Evolutionary conservation across 192 early-diverging fungal species (phyloP).

Genomic region (Coemansia sp.): DNA sequence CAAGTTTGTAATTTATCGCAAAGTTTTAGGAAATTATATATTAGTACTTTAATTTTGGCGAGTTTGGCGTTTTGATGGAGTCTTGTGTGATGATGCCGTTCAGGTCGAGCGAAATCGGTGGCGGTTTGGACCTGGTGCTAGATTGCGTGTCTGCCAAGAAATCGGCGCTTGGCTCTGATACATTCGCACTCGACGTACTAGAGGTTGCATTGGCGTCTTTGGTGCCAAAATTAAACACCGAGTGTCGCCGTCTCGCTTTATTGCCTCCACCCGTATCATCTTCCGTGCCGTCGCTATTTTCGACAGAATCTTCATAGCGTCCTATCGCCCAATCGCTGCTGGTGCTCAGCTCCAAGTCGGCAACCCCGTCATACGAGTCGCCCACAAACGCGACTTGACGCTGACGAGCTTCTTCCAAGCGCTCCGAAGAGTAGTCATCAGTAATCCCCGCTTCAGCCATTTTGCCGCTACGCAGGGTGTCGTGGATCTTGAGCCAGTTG

Average conservation of each 20-base stretch:
- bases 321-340: background rate
- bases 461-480: constrained; percentile 12
- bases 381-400: constrained; percentile 31
- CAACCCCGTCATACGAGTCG: constrained; percentile 34
- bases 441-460: background rate
- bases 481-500: constrained; percentile 70
- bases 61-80: background rate
- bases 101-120: background rate
- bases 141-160: background rate
- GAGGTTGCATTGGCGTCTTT: background rate
- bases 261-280: constrained; percentile 7
- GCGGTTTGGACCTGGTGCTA: background rate
- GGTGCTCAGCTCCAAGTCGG: constrained; percentile 2
- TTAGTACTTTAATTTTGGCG: constrained; percentile 6
- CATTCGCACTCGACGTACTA: constrained; percentile 1
- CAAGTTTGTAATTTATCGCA: background rate
- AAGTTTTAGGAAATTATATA: background rate
- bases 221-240: constrained; percentile 10
- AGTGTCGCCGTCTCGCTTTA: constrained; percentile 28
- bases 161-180: background rate
- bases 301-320: constrained; percentile 1
- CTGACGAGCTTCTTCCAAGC: constrained; percentile 15
- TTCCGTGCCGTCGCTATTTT: constrained; percentile 12
- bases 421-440: background rate
- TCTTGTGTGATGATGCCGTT: background rate